phyloP scores from a whole-genome alignment of 2,329 filamentous ascomycete genomes.

The Fonsecaea nubica region DNA sequence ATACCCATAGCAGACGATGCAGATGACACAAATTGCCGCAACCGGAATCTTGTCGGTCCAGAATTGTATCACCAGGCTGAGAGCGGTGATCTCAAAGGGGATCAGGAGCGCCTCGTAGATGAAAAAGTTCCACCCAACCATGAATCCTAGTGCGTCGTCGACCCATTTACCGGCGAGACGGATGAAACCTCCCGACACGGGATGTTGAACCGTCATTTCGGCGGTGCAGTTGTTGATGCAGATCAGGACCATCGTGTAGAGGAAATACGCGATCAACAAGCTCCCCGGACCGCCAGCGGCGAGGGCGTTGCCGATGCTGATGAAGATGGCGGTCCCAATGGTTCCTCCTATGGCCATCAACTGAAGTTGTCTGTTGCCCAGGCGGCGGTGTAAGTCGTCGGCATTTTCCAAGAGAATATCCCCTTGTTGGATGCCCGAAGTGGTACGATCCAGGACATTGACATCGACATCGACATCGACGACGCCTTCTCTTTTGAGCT shows the following conservation, averaged over 20 bases:
- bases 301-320: conserved; percentile 49
- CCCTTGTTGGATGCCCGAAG: too few species aligned
- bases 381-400: conserved; percentile 26
- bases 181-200: not conserved
- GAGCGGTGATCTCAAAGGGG: conserved; percentile 50
- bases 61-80: conserved; percentile 49
- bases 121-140: conserved; percentile 43
- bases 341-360: conserved; percentile 45
- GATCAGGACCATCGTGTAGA: conserved; percentile 42
- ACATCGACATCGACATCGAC: too few species aligned
- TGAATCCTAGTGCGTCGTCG: not conserved
- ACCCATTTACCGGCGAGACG: not conserved
- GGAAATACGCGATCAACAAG: conserved; percentile 47
- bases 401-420: too few species aligned
- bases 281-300: conserved; percentile 45
- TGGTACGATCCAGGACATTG: too few species aligned
- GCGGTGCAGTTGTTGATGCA: conserved; percentile 50
- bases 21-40: conserved; percentile 46
- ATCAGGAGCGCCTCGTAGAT: conserved; percentile 49
- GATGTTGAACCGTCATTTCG: conserved; percentile 23
- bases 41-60: conserved; percentile 48
- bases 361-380: conserved; percentile 33
- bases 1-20: conserved; percentile 48
- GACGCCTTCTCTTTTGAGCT: too few species aligned
- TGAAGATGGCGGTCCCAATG: conserved; percentile 50